Base-by-base conservation (phyloP, 2,329 filamentous ascomycete genomes). In the Podosphaera xanthii region DNA sequence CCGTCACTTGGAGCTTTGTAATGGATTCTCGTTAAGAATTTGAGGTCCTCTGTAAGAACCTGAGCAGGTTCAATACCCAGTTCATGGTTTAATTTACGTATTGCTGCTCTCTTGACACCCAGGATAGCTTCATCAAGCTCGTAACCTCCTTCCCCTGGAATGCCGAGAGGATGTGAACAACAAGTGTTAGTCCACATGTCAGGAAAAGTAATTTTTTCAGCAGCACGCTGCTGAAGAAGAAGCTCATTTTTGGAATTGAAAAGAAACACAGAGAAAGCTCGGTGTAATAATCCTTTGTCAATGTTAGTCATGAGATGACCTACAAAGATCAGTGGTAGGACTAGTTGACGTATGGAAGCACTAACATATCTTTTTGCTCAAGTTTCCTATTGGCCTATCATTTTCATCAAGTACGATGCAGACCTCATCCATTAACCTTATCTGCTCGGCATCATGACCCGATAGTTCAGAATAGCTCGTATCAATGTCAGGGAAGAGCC, bases 171-270 rank as follows among this genome's bases (percentile, higher is more conserved):
- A 72, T 98, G 92, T 46, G 92, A 98, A 77, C 92, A 98, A 79
- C 92, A 98, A 38, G 92, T 98, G 74, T 98, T 98, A 63, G 92
- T 98, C 92, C 92, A 98, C 84, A 96, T 90, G 70, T 95, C 88
- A 56, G 92, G 91, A 74, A 98, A 98, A 5, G 92, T 98, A 70
- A 98, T 98, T 77, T 98, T 98, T 75, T 97, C 91, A 48, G 83
- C 76, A 35, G 92, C 92, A 65, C 92, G 86, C 76, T 97, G 92
- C 74, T 98, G 92, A 58, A 98, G 82, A 52, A 98, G 84, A 61
- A 97, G 77, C 67, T 89, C 85, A 72, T 96, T 94, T 70, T 92
- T 79, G 62, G 87, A 84, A 74, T 97, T 88, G 77, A 98, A 98
- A 65, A 98, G 83, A 76, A 98, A 98, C 65, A 94, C 87, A 61